phyloP scores from a whole-genome alignment of 768 basidiomycete species.

The Tricholoma saponaceum region DNA sequence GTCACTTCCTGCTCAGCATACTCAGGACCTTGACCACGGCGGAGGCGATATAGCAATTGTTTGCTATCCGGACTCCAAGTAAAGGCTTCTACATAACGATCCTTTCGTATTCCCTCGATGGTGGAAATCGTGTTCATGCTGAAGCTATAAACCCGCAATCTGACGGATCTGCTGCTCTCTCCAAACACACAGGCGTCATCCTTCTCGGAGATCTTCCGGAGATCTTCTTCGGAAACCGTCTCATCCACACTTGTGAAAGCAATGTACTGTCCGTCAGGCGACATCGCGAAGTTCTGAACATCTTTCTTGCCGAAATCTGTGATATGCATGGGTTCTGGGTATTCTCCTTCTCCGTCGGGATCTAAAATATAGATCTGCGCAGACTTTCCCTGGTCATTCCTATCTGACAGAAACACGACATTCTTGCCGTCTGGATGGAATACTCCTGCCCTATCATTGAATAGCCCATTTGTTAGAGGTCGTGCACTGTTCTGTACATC shows the following conservation, averaged over 20 bases:
- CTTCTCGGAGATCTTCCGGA: constrained; percentile 13
- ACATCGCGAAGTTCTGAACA: constrained; percentile 27
- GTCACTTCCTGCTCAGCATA: constrained; percentile 26
- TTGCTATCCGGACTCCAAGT: constrained; percentile 30
- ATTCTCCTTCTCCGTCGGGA: constrained; percentile 5
- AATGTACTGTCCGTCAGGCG: constrained; percentile 26
- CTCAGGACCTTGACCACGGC: constrained; percentile 23
- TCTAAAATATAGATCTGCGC: constrained; percentile 17
- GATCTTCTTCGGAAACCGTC: constrained; percentile 5
- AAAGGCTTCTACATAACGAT: constrained; percentile 26
- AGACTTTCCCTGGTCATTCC: constrained; percentile 23
- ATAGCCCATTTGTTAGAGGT: constrained; percentile 22
- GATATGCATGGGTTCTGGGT: background rate
- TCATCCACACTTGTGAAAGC: constrained; percentile 24
- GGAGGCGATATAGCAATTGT: constrained; percentile 26
- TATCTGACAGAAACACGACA: constrained; percentile 28
- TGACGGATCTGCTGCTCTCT: constrained; percentile 10
- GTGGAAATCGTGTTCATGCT: constrained; percentile 17
- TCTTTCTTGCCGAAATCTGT: background rate
- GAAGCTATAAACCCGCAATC: constrained; percentile 23
- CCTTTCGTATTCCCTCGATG: constrained; percentile 17
- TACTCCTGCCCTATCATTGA: constrained; percentile 24
- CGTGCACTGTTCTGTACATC: constrained; percentile 23
- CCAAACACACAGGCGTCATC: constrained; percentile 25
- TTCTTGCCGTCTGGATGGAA: constrained; percentile 27